Evolutionary conservation across 805 yeast species (phyloP), one percentile per base, ranked within the genome.

Genomic region (Middelhovenomyces tepae): DNA sequence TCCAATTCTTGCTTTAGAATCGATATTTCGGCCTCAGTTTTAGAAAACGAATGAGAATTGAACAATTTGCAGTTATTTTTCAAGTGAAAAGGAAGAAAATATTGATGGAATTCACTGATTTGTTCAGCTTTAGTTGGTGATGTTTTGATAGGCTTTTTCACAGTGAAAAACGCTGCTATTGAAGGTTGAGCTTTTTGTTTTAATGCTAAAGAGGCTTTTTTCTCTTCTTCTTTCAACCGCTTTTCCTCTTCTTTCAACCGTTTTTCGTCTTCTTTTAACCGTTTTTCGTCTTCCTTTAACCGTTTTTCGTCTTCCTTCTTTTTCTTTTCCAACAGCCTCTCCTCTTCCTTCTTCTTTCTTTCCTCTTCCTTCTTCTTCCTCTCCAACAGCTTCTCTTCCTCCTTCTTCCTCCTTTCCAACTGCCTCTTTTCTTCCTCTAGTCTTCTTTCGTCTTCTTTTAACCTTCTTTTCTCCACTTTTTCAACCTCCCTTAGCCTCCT

Each of bases 1-100:
- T 22, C 20, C 20, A 16, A 5, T 9, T 11, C n/a, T 9, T 26
- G 22, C 19, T 23, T 25, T 17, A 23, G 7, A 13, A 23, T 19
- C 22, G 17, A 10, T 16, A 11, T 15, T 24, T 25, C 15, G 35
- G 44, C 45, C 43, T 40, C n/a, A 22, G 34, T 26, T 10, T 13
- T n/a, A 11, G 27, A n/a, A 7, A 40, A 38, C 8, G 37, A 32
- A 16, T 34, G 38, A 5, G 32, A 20, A 9, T 40, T 42, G 35
- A 29, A 44, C 6, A 53, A 27, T 4, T 36, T 36, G 5, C 47
- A 47, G 29, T 41, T 46, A 2, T 47, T 21, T 32, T 54, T 53
- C 30, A 53, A 40, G 24, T 48, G 52, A 31, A 54, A 60, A 1
- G 61, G 61, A 19, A 55, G 42, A 27, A 60, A 54, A 5, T 34